These are phyloP conservation scores for Hypoxylon sp. DNA, from an alignment of 2,329 filamentous ascomycete genomes.

Conservation along the genomic window DNA sequence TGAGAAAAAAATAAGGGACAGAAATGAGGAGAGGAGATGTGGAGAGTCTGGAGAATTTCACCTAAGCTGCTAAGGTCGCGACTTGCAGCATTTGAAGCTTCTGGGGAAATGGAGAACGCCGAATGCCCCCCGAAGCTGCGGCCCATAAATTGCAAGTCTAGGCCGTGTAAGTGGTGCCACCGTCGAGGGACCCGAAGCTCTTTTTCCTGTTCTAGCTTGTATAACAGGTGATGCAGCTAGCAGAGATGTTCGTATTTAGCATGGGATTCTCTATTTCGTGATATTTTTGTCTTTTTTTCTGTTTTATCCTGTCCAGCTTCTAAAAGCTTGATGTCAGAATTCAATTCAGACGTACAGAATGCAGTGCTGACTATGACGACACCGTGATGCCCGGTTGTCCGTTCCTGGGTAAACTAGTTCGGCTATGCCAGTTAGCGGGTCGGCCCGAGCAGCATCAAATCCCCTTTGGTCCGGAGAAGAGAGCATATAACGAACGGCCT, in stretches of 20 bases:
- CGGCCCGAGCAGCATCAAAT: constrained; percentile 39
- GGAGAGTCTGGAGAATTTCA: constrained; percentile 38
- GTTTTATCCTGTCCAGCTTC: background rate
- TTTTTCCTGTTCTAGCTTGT: constrained; percentile 31
- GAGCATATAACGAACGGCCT: constrained; percentile 6
- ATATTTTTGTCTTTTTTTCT: background rate
- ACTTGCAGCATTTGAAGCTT: constrained; percentile 35
- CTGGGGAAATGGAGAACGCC: constrained; percentile 43
- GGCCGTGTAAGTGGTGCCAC: constrained; percentile 39
- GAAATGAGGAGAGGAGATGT: constrained; percentile 26
- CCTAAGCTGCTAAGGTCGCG: constrained; percentile 28
- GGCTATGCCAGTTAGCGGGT: constrained; percentile 38
- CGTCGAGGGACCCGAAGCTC: constrained; percentile 18
- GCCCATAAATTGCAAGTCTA: constrained; percentile 32
- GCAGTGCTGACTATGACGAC: constrained; percentile 37
- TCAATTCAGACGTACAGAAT: constrained; percentile 7
- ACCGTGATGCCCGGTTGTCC: constrained; percentile 34
- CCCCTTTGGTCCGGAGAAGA: constrained; percentile 42
- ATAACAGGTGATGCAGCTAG: constrained; percentile 29
- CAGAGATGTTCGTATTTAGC: background rate
- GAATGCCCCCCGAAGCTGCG: constrained; percentile 34
- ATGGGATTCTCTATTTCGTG: background rate
- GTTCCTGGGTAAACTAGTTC: constrained; percentile 40
- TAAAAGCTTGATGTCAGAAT: constrained; percentile 7
- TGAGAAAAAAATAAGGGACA: constrained; percentile 15